Base-by-base conservation (phyloP, 805 yeast genomes). In the Suhomyces kilbournensis region DNA sequence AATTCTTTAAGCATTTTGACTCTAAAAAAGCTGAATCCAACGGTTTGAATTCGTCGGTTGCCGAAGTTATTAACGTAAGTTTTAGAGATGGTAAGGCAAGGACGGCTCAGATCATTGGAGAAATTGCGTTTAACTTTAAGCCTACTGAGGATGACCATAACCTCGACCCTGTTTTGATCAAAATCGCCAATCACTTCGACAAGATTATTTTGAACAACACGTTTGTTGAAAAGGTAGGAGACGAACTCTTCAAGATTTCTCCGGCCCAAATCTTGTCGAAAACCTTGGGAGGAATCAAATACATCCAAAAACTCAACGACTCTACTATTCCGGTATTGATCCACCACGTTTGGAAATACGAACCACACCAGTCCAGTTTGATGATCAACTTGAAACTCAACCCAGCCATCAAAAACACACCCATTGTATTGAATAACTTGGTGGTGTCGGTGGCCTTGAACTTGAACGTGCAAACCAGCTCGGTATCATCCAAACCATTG, bases 261-360 rank as follows among this genome's bases (percentile, higher is more conserved):
- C 82, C 85, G 20, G 67, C 70, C 4, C 75, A 77, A 45, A 82
- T 87, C 44, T 67, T 80, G 38, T 77, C 84, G 42, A 82, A 83
- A 61, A 86, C 96, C 1, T 74, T 88, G 35, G 96, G 96, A 25
- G 96, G 92, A 0, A 71, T 92, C 59, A 89, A 89, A 66, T 93
- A 92, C 65, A 76, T 86, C 65, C 63, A 81, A 47, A 77, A 78
- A 42, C 71, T 75, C 50, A 71, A 76, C 53, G 66, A 71, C 14
- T 55, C 60, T 2, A 64, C 64, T 39, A 81, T 85, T 8, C 97
- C 98, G 10, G 68, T 93, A 23, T 67, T 81, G 26, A 77, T 93
- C 46, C 77, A 83, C 39, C 97, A 97, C 42, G 82, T 86, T 44
- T 94, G 98, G 98, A 87, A 91, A 63, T 87, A 86, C 64, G 97